Evolutionary conservation across 257 asterid genomes (phyloP).

Genomic region (Rhazya stricta): DNA sequence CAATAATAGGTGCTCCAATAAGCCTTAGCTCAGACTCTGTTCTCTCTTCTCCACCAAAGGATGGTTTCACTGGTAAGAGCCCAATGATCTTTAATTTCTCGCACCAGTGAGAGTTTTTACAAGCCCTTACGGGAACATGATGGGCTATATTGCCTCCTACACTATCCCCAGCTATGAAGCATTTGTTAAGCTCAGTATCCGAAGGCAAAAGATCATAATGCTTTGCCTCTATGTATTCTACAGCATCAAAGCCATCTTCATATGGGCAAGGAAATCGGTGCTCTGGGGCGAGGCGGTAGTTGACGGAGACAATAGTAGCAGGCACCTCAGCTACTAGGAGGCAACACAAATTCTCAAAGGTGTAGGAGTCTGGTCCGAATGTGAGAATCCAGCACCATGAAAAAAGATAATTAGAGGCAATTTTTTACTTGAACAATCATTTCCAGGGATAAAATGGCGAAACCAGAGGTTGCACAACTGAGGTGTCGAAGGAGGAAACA

Average conservation of each 20-base stretch:
- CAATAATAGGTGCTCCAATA: constrained; percentile 18
- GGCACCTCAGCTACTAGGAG: constrained; percentile 28
- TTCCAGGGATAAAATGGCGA: constrained; percentile 30
- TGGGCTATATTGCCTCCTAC: constrained; percentile 50
- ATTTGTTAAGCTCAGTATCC: constrained; percentile 21
- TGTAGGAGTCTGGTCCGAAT: constrained; percentile 19
- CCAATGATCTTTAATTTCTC: constrained; percentile 24
- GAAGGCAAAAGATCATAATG: constrained; percentile 26
- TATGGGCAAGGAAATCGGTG: constrained; percentile 33
- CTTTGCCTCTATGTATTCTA: constrained; percentile 33
- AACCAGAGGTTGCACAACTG: constrained; percentile 36
- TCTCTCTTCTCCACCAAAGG: constrained; percentile 44
- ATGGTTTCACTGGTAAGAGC: constrained; percentile 33
- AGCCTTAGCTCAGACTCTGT: constrained; percentile 40
- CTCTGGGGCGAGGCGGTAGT: constrained; percentile 41
- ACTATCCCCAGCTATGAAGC: constrained; percentile 49
- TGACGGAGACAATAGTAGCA: constrained; percentile 35
- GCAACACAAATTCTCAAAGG: constrained; percentile 26
- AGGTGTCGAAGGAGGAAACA: constrained; percentile 26
- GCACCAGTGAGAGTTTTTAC: constrained; percentile 12
- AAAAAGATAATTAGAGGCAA: constrained; percentile 36
- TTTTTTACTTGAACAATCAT: neutral
- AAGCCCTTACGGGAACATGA: constrained; percentile 26
- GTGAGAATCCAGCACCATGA: constrained; percentile 43
- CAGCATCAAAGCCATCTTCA: constrained; percentile 34